Evolutionary conservation across 2,329 filamentous ascomycete genomes (phyloP).

Genomic region (Sarocladium oryzae): DNA sequence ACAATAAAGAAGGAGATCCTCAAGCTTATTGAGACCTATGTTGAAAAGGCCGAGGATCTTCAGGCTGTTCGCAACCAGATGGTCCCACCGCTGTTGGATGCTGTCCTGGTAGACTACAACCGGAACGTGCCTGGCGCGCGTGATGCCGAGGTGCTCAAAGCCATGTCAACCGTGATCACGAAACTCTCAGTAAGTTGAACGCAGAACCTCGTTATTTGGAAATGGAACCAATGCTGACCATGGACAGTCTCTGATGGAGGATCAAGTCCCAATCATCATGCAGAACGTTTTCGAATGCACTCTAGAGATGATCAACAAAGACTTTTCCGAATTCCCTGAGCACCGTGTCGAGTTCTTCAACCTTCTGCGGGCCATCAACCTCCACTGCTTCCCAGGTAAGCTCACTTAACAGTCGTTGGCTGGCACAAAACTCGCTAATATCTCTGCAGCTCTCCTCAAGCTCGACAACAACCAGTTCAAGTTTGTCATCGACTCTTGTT

Average conservation of each 20-base stretch:
- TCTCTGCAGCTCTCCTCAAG: slow-evolving; percentile 65
- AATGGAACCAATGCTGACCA: slow-evolving; percentile 10
- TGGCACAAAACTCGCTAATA: not conserved
- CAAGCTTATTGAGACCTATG: slow-evolving; percentile 96
- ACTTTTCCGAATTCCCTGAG: slow-evolving; percentile 98
- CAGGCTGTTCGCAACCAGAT: slow-evolving; percentile 90
- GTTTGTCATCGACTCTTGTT: slow-evolving; percentile 97
- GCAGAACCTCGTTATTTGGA: not conserved
- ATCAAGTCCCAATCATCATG: slow-evolving; percentile 96
- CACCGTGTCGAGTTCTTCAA: slow-evolving; percentile 99
- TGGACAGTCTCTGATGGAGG: slow-evolving; percentile 81
- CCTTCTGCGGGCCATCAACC: slow-evolving; percentile 87
- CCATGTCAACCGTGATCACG: slow-evolving; percentile 95
- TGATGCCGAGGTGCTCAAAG: slow-evolving; percentile 92
- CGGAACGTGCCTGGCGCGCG: slow-evolving; percentile 92
- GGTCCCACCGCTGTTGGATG: slow-evolving; percentile 91
- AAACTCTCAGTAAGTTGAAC: slow-evolving; percentile 80
- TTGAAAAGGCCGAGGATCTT: slow-evolving; percentile 94
- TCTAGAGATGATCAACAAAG: slow-evolving; percentile 99
- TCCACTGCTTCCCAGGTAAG: slow-evolving; percentile 85
- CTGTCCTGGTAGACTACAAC: slow-evolving; percentile 92
- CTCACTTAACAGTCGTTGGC: not conserved
- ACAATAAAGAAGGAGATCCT: slow-evolving; percentile 99
- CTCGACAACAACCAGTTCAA: slow-evolving; percentile 97
- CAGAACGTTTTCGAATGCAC: slow-evolving; percentile 98